phyloP scores from a whole-genome alignment of 75 land plant species.

The Pinus albicaulis region DNA sequence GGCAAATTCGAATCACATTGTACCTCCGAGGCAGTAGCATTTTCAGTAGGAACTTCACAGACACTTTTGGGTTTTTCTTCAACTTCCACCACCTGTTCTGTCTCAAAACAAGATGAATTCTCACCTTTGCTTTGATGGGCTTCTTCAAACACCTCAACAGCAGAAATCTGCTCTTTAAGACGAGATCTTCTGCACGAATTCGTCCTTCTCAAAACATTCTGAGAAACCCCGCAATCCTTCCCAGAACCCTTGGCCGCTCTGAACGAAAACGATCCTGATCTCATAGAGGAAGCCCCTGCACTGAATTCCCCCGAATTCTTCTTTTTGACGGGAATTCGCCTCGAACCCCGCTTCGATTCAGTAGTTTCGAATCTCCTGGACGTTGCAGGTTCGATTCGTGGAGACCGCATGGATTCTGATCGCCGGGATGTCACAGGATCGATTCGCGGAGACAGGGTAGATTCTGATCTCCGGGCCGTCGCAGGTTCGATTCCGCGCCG shows the following conservation, averaged over 20 bases:
- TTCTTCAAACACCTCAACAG: not conserved
- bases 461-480: not conserved
- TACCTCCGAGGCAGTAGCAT: not conserved
- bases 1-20: conserved; percentile 3
- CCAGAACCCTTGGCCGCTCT: not conserved
- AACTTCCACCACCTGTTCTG: not conserved
- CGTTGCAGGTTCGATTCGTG: not conserved
- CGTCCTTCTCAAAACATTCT: not conserved
- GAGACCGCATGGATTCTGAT: not conserved
- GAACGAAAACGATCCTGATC: conserved; percentile 3
- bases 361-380: not conserved
- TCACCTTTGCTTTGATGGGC: not conserved
- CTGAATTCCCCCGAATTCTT: not conserved
- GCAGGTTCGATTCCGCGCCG: not conserved
- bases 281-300: not conserved
- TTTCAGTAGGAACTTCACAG: conserved; percentile 3
- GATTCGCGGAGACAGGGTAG: too few relatives aligned
- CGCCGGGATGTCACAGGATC: not conserved
- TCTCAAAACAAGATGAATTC: not conserved
- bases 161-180: too few relatives aligned
- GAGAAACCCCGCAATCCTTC: not conserved
- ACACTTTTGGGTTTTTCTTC: not conserved
- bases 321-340: conserved; percentile 4
- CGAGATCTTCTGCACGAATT: not conserved
- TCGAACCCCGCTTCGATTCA: not conserved